Evolutionary conservation across 768 basidiomycete species (phyloP).

Genomic region (Tylopilus intermedius): DNA sequence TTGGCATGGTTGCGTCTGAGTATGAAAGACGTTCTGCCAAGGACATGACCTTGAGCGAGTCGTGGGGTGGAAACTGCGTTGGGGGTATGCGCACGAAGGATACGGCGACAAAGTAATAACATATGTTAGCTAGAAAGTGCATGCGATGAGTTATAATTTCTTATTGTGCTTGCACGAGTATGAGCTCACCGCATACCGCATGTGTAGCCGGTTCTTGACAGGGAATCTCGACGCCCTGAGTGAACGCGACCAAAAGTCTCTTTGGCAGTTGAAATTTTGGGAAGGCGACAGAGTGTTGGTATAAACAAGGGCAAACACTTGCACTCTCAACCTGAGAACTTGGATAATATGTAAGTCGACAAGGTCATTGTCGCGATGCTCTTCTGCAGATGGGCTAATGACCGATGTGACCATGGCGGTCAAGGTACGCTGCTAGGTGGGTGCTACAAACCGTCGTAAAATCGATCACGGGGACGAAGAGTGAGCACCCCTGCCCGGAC

Average conservation of each 20-base stretch:
- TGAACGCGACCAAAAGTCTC: conserved; percentile 23
- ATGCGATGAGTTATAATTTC: not conserved
- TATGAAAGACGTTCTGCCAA: conserved; percentile 7
- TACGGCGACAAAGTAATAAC: conserved; percentile 67
- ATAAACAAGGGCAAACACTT: conserved; percentile 27
- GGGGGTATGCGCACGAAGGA: conserved; percentile 43
- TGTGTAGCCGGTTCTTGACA: conserved; percentile 26
- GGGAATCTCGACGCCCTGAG: conserved; percentile 25
- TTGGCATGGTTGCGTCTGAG: conserved; percentile 13
- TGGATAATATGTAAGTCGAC: too few species aligned
- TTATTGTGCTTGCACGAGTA: not conserved
- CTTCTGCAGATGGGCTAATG: not conserved
- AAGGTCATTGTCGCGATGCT: not conserved
- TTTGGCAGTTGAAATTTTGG: conserved; percentile 27
- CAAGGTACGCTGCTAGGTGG: too few species aligned
- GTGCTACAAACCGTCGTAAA: too few species aligned
- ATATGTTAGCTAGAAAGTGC: conserved; percentile 59
- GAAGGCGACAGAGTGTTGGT: not conserved
- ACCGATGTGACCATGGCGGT: too few species aligned
- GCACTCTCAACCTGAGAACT: too few species aligned
- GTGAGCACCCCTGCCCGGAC: too few species aligned
- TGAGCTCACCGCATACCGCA: conserved; percentile 55
- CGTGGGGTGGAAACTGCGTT: conserved; percentile 24
- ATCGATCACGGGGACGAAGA: too few species aligned
- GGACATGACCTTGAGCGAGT: conserved; percentile 18